These are phyloP conservation scores for Blastobotrys capitulatus DNA, from an alignment of 1,139 yeast species.

Conservation along the genomic window DNA sequence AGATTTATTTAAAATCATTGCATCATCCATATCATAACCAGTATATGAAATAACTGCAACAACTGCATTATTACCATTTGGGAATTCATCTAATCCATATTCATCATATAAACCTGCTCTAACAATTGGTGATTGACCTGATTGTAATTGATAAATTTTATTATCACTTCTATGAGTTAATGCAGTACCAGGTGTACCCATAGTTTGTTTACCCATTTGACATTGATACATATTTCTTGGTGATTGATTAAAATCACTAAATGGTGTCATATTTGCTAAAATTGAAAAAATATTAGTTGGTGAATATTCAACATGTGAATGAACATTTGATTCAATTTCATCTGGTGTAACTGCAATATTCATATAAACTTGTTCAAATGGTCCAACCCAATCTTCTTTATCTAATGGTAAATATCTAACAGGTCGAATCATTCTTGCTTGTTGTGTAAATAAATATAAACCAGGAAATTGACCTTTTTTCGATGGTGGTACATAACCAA, in stretches of 20 bases:
- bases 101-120: constrained; percentile 91
- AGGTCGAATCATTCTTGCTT: constrained; percentile 94
- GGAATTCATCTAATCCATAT: constrained; percentile 97
- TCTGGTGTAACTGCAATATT: constrained; percentile 91
- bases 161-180: constrained; percentile 89
- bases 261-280: constrained; percentile 93
- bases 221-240: constrained; percentile 99
- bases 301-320: constrained; percentile 88
- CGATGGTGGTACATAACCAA: constrained; percentile 95
- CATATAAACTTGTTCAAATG: constrained; percentile 97
- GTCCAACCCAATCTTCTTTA: constrained; percentile 85
- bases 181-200: constrained; percentile 99
- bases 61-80: constrained; percentile 97
- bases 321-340: constrained; percentile 76
- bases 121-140: constrained; percentile 98
- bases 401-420: constrained; percentile 83
- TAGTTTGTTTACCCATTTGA: constrained; percentile 99
- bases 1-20: constrained; percentile 95
- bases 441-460: constrained; percentile 81
- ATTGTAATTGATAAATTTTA: constrained; percentile 84
- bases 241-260: constrained; percentile 96
- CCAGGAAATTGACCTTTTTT: constrained; percentile 98
- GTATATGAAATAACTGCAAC: constrained; percentile 98
- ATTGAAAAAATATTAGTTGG: constrained; percentile 94
- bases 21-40: constrained; percentile 99